Percentiles rank a stretch among this genome's conserved stretches.
phyloP scores from a whole-genome alignment of 441 rosid genomes.

The Manihot esculenta region DNA sequence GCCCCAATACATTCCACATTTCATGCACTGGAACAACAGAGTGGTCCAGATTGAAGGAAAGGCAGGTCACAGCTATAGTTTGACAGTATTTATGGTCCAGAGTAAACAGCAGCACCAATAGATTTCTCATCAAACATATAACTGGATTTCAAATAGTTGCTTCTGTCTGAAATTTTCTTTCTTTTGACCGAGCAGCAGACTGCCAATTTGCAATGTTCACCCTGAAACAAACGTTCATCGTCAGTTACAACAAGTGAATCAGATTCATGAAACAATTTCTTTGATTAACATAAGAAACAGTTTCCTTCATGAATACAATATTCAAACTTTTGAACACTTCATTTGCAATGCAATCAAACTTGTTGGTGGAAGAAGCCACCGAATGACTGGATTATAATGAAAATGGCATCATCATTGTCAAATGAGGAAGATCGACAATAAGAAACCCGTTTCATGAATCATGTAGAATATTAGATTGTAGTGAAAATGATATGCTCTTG shows the following conservation, averaged over 20 bases:
- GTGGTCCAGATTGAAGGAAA: neutral
- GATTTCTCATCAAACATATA: neutral
- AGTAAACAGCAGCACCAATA: neutral
- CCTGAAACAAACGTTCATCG: too few relatives aligned
- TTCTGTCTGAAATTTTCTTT: constrained; percentile 90
- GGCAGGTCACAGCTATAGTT: neutral
- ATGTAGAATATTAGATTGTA: too few relatives aligned
- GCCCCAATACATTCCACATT: too few relatives aligned
- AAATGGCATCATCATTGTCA: too few relatives aligned
- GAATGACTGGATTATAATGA: neutral
- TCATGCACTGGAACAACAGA: neutral
- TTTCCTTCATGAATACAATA: neutral
- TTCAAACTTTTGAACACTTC: neutral
- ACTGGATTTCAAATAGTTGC: too few relatives aligned
- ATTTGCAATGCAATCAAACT: neutral
- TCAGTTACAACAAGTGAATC: too few relatives aligned
- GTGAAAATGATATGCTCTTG: too few relatives aligned
- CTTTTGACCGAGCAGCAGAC: constrained; percentile 90
- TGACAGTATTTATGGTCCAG: too few relatives aligned
- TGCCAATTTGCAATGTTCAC: constrained; percentile 75
- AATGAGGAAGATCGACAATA: too few relatives aligned
- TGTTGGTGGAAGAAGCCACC: neutral
- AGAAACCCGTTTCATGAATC: too few relatives aligned
- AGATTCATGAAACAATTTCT: neutral
- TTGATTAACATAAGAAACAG: constrained; percentile 1